Base-by-base conservation (phyloP, 805 yeast genomes). In the Candida berthetii region DNA sequence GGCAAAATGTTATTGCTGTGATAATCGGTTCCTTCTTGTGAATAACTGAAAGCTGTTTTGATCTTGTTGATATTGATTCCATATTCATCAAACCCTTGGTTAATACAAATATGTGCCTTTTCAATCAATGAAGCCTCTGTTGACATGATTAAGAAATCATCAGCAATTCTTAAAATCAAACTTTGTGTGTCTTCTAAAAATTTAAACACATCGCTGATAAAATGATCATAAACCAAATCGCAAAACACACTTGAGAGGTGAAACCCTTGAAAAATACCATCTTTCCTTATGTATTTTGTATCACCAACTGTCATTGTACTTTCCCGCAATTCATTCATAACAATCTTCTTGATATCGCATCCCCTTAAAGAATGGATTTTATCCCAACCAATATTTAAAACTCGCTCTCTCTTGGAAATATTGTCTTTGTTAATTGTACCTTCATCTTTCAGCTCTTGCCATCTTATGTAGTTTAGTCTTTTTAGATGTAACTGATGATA, bases 231-330 rank as follows among this genome's bases (percentile, higher is more conserved):
- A 0, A 85, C 73, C 1, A 88, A 48, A 47, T 88, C 86, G 47
- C 95, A 88, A 29, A 90, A 68, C 5, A 80, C 65, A 1, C 85
- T 74, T 42, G 96, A 91, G 4, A 89, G 58, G 1, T 82, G 79
- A 7, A 87, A 76, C 0, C 98, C 98, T 62, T 90, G 98, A 41
- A 82, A 89, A 0, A 91, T 69, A 0, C 98, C 98, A 9, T 64
- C 58, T 35, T 64, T 74, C 43, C 95, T 64, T n/a, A 57, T 53
- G 52, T 68, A 74, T 3, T 65, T 59, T 7, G 50, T 46, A 1
- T 58, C 52, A 4, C 64, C 63, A 2, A 73, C 57, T 22, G 59
- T 58, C 0, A 82, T 60, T 0, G 70, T 62, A 0, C 85, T 71
- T 11, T 69, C 61, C n/a, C 62, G 61, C 13, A 88, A 57, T 43